phyloP scores from a whole-genome alignment of 805 yeast species.

The Grigorovia yakushimaensis region DNA sequence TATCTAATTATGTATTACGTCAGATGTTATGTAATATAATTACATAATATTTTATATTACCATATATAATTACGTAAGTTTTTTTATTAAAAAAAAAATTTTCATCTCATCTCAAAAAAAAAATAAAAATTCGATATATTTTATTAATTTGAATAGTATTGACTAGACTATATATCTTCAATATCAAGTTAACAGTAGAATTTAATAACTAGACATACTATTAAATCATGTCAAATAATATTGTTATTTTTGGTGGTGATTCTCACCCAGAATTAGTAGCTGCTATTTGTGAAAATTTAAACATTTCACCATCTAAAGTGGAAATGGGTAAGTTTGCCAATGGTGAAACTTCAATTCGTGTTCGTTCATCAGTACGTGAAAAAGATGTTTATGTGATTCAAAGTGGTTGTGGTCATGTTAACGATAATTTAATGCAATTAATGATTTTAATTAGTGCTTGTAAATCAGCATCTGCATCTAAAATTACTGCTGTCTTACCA shows the following conservation, averaged over 20 bases:
- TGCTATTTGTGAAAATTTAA: constrained; percentile 65
- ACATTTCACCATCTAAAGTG: constrained; percentile 63
- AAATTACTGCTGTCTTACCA: constrained; percentile 88
- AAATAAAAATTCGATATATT: too few relatives aligned
- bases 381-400: constrained; percentile 91
- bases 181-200: background rate
- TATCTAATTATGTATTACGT: background rate
- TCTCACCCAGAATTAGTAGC: constrained; percentile 75
- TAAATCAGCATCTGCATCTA: constrained; percentile 78
- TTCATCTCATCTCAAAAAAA: background rate
- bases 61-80: too few relatives aligned
- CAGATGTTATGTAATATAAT: too few relatives aligned
- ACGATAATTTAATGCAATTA: constrained; percentile 76
- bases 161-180: background rate
- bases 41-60: too few relatives aligned
- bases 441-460: constrained; percentile 84
- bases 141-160: background rate
- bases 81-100: background rate
- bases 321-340: constrained; percentile 63
- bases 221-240: constrained; percentile 19
- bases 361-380: constrained; percentile 84
- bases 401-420: constrained; percentile 77
- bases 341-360: constrained; percentile 87
- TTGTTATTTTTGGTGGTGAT: constrained; percentile 82
- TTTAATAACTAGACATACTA: background rate